These are phyloP conservation scores for Xylogone sp. DNA, from an alignment of 2,329 filamentous ascomycete species.

Conservation along the genomic window DNA sequence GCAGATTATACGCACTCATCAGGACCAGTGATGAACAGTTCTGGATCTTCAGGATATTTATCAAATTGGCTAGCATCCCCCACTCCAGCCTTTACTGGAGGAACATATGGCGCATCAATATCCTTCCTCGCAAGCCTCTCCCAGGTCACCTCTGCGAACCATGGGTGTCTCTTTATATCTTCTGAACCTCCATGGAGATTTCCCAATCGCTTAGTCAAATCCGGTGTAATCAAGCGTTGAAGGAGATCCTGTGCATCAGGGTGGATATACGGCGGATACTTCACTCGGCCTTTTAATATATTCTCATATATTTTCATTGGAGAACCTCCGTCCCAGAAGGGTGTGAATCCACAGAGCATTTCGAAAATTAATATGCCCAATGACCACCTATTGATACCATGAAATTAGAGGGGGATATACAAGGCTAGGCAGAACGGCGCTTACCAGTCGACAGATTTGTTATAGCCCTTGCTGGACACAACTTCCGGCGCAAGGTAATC, in stretches of 20 bases:
- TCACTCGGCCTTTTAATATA: constrained; percentile 91
- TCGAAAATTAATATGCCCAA: constrained; percentile 97
- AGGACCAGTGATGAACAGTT: constrained; percentile 68
- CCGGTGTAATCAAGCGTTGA: constrained; percentile 87
- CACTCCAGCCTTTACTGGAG: constrained; percentile 87
- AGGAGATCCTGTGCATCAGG: constrained; percentile 90
- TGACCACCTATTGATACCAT: constrained; percentile 75
- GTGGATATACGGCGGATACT: constrained; percentile 95
- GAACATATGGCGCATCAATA: constrained; percentile 96
- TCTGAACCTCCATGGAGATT: constrained; percentile 88
- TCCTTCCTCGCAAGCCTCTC: constrained; percentile 91
- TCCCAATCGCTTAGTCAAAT: constrained; percentile 90
- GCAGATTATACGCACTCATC: constrained; percentile 77
- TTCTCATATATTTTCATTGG: constrained; percentile 99
- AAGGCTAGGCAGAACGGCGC: constrained; percentile 30
- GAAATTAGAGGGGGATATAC: constrained; percentile 8
- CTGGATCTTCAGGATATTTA: constrained; percentile 94
- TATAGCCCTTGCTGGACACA: constrained; percentile 98
- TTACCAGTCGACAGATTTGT: constrained; percentile 98
- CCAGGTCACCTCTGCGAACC: constrained; percentile 98
- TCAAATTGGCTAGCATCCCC: constrained; percentile 98
- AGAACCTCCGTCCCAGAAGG: constrained; percentile 97
- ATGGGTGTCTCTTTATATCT: constrained; percentile 92
- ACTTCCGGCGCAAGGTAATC: constrained; percentile 98
- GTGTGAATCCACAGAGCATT: constrained; percentile 98